Percentiles rank a stretch among this genome's conserved stretches.
These are phyloP conservation scores for Vachellia pachyceras DNA, from an alignment of 306 rosid species.

Conservation along the genomic window DNA sequence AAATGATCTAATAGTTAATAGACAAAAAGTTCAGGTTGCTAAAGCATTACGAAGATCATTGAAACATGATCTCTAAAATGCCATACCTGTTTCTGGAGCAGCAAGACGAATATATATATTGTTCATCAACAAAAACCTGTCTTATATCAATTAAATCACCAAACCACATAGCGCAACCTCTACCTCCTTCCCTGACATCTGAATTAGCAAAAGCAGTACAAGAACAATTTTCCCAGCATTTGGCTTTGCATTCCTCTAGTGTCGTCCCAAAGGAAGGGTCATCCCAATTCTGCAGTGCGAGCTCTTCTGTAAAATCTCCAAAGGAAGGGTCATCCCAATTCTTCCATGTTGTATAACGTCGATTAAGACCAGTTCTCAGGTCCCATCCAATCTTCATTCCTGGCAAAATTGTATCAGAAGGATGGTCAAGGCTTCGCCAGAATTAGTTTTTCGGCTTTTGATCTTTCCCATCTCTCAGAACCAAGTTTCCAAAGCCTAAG, in stretches of 20 bases:
- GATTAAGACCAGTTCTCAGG: neutral
- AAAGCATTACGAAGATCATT: neutral
- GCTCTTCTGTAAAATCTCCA: neutral
- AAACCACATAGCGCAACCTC: conserved; percentile 48
- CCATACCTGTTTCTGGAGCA: conserved; percentile 14
- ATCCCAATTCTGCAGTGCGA: neutral
- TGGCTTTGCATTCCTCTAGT: conserved; percentile 12
- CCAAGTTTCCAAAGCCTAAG: conserved; percentile 50
- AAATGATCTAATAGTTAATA: neutral
- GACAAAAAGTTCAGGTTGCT: neutral
- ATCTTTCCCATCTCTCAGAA: conserved; percentile 36
- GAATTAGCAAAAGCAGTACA: conserved; percentile 41
- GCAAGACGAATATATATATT: conserved; percentile 41
- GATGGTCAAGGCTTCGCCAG: conserved; percentile 46
- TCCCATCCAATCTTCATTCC: neutral
- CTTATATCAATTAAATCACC: conserved; percentile 44
- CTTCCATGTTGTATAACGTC: neutral
- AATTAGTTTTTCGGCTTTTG: conserved; percentile 14
- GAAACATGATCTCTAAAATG: neutral
- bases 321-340: neutral
- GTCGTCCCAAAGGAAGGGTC: conserved; percentile 41
- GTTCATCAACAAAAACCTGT: conserved; percentile 2
- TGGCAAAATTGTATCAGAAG: neutral
- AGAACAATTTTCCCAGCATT: conserved; percentile 32
- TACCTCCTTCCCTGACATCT: conserved; percentile 26